phyloP scores from a whole-genome alignment of 2,329 filamentous ascomycete genomes.

The Leptographium flavum region DNA sequence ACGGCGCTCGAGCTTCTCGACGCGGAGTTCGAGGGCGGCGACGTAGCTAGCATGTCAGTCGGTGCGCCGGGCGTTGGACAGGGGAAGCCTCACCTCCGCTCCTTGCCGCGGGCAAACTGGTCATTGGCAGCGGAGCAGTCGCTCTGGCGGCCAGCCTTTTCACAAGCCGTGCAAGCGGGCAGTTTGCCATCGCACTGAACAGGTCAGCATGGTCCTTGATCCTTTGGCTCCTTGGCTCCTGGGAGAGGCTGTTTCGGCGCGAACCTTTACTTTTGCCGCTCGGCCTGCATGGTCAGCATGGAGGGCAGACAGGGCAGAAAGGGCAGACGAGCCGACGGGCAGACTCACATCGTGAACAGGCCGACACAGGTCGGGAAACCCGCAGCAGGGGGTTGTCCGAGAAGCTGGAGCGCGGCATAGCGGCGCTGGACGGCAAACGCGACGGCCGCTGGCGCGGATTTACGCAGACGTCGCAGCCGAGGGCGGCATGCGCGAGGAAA shows the following conservation, averaged over 20 bases:
- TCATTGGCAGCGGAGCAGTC: slow-evolving; percentile 93
- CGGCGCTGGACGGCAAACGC: not conserved
- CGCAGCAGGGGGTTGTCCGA: slow-evolving; percentile 44
- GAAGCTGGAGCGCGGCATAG: slow-evolving; percentile 26
- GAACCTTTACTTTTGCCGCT: slow-evolving; percentile 78
- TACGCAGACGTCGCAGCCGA: too few relatives aligned
- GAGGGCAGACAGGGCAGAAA: not conserved
- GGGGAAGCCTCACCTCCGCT: slow-evolving; percentile 50
- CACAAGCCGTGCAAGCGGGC: slow-evolving; percentile 87
- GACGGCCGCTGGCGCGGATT: too few relatives aligned
- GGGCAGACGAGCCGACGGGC: not conserved
- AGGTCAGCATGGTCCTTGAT: too few relatives aligned
- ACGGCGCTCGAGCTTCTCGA: slow-evolving; percentile 74
- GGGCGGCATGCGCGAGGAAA: too few relatives aligned
- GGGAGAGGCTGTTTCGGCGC: too few relatives aligned
- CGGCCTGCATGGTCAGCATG: slow-evolving; percentile 35
- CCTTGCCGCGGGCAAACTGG: slow-evolving; percentile 89
- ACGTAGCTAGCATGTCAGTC: too few relatives aligned
- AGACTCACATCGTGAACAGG: slow-evolving; percentile 59
- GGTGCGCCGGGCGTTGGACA: slow-evolving; percentile 11
- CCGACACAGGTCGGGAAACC: slow-evolving; percentile 66
- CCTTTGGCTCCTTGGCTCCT: too few relatives aligned
- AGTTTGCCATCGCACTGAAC: slow-evolving; percentile 92
- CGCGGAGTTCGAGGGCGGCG: slow-evolving; percentile 78
- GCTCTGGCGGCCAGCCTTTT: slow-evolving; percentile 71